Conservation (phyloP, 75 land plant species). For the Picea sitchensis region DNA sequence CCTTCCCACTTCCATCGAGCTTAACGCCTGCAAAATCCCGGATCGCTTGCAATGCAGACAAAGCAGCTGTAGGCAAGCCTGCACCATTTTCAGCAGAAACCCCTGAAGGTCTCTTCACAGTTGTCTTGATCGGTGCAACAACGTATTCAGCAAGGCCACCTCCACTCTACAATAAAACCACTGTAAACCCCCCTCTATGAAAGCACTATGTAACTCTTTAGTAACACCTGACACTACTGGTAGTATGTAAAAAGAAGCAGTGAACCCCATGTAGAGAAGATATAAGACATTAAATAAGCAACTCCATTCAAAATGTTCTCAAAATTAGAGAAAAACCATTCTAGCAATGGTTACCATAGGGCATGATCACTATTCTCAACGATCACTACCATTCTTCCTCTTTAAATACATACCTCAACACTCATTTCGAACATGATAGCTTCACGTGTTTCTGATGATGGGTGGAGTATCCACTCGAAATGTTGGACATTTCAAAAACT, state of each 20-base stretch:
- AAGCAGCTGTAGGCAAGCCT: conserved; percentile 29
- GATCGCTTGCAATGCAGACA: conserved; percentile 33
- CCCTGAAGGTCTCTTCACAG: conserved; percentile 29
- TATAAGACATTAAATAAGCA: not conserved
- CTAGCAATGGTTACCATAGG: not conserved
- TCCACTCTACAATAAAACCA: conserved; percentile 22
- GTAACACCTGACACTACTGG: not conserved
- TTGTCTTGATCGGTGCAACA: conserved; percentile 22
- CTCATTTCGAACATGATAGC: no score
- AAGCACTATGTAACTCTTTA: not conserved
- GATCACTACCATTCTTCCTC: no score
- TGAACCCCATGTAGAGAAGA: not conserved
- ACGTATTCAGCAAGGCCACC: conserved; percentile 49
- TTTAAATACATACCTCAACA: no score
- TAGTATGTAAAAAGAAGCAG: not conserved
- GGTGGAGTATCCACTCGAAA: no score
- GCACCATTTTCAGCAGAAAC: conserved; percentile 38
- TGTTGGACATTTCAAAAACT: no score
- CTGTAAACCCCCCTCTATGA: not conserved
- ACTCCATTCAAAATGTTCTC: not conserved
- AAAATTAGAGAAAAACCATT: not conserved
- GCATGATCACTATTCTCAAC: not conserved
- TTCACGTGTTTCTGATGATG: no score
- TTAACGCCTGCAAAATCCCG: conserved; percentile 36
- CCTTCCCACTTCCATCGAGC: conserved; percentile 27